These are phyloP conservation scores for Silene vulgaris DNA, from an alignment of 179 eudicot species.

Conservation along the genomic window DNA sequence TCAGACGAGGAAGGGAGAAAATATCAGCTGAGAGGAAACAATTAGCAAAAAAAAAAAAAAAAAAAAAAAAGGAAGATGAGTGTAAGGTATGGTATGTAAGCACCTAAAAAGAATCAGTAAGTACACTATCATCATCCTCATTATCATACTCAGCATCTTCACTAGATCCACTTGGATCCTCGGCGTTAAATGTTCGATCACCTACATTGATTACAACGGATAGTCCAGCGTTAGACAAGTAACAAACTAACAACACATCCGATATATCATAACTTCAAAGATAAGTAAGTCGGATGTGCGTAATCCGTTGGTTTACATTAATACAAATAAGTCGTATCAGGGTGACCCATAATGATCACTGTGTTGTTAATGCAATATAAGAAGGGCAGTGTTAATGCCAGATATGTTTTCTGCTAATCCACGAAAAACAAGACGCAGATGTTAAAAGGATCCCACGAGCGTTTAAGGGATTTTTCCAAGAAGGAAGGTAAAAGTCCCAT, in stretches of 20 bases:
- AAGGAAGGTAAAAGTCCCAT: too few species aligned
- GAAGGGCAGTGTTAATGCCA: background rate
- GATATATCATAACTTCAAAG: background rate
- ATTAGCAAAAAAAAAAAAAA: background rate
- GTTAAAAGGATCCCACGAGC: background rate
- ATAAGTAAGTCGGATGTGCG: background rate
- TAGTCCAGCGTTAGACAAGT: conserved; percentile 17
- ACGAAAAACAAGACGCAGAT: background rate
- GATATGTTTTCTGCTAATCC: background rate
- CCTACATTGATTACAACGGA: conserved; percentile 22
- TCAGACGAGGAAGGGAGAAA: background rate
- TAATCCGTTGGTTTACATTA: background rate
- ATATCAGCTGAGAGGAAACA: conserved; percentile 8
- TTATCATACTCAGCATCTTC: conserved; percentile 43
- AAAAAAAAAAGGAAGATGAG: background rate
- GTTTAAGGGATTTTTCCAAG: too few species aligned
- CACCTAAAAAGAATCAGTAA: conserved; percentile 47
- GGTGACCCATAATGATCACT: background rate
- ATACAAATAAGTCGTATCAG: background rate
- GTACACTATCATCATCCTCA: conserved; percentile 42
- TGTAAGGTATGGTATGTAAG: conserved; percentile 2
- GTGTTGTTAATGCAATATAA: background rate
- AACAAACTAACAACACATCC: background rate
- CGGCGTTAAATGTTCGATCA: conserved; percentile 28
- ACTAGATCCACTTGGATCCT: conserved; percentile 38